Evolutionary conservation across 306 rosid genomes (phyloP).

Genomic region (Ormosia emarginata): DNA sequence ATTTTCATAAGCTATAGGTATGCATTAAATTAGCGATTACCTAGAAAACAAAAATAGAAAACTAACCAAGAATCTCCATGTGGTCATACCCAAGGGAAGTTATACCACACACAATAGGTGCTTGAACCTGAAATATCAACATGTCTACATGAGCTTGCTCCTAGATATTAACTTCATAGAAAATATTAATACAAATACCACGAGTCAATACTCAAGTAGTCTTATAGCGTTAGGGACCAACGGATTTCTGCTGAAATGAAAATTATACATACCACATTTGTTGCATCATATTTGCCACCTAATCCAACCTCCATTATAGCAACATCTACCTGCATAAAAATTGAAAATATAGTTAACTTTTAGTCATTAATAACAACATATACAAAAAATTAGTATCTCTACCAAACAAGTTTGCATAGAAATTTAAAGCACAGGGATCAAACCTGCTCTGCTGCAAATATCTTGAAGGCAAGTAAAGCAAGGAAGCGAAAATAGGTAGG

Average conservation of each 20-base stretch:
- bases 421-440: slow-evolving; percentile 12
- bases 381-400: background rate
- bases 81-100: slow-evolving; percentile 97
- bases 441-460: slow-evolving; percentile 88
- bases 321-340: slow-evolving; percentile 76
- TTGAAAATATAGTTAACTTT: slow-evolving; percentile 18
- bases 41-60: slow-evolving; percentile 35
- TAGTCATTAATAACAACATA: background rate
- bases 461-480: slow-evolving; percentile 89
- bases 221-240: background rate
- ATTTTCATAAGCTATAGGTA: background rate
- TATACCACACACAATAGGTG: slow-evolving; percentile 86
- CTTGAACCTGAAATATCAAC: slow-evolving; percentile 43
- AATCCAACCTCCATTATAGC: slow-evolving; percentile 92
- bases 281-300: slow-evolving; percentile 88
- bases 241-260: background rate
- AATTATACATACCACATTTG: slow-evolving; percentile 71
- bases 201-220: background rate
- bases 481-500: slow-evolving; percentile 88
- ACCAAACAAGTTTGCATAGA: background rate
- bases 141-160: background rate
- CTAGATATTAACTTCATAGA: slow-evolving; percentile 16
- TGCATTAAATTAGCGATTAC: slow-evolving; percentile 7
- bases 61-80: slow-evolving; percentile 99
- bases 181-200: background rate